Evolutionary conservation across 2,329 filamentous ascomycete genomes (phyloP).

Genomic region (Ceratocystis harringtonii): DNA sequence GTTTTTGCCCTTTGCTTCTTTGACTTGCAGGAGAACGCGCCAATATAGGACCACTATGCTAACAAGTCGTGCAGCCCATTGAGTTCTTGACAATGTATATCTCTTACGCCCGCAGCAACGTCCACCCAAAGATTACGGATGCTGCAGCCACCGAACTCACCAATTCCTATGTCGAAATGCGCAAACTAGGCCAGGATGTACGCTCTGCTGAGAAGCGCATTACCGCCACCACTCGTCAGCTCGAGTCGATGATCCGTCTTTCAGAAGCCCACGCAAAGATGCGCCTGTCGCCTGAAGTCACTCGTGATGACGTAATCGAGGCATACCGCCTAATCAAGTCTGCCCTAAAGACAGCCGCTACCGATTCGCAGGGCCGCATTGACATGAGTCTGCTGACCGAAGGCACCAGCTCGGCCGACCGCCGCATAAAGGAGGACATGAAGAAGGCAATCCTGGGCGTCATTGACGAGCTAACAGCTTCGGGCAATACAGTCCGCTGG

Average conservation of each 20-base stretch:
- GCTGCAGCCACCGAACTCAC: constrained; percentile 74
- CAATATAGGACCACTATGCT: constrained; percentile 2
- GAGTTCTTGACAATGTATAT: constrained; percentile 96
- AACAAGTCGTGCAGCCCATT: constrained; percentile 45
- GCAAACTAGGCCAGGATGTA: constrained; percentile 75
- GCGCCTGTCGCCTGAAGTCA: constrained; percentile 66
- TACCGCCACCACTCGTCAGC: constrained; percentile 88
- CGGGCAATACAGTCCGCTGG: constrained; percentile 54
- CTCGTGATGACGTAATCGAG: constrained; percentile 69
- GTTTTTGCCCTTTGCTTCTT: background rate
- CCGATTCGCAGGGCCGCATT: constrained; percentile 80
- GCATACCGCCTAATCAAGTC: constrained; percentile 85
- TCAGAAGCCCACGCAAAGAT: constrained; percentile 96
- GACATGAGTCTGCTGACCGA: constrained; percentile 94
- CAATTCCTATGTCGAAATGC: constrained; percentile 83
- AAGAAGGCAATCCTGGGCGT: constrained; percentile 61
- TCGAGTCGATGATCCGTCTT: constrained; percentile 97
- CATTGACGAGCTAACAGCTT: constrained; percentile 63
- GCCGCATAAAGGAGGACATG: constrained; percentile 59
- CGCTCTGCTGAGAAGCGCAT: constrained; percentile 87
- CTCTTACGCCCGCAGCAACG: constrained; percentile 77
- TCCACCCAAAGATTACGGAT: constrained; percentile 68
- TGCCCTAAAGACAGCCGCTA: constrained; percentile 93
- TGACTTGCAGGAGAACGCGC: too few relatives aligned
- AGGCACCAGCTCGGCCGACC: constrained; percentile 78